Evolutionary conservation across 192 early-diverging fungal genomes (phyloP).

Genomic region (Gorgonomyces haynaldii): DNA sequence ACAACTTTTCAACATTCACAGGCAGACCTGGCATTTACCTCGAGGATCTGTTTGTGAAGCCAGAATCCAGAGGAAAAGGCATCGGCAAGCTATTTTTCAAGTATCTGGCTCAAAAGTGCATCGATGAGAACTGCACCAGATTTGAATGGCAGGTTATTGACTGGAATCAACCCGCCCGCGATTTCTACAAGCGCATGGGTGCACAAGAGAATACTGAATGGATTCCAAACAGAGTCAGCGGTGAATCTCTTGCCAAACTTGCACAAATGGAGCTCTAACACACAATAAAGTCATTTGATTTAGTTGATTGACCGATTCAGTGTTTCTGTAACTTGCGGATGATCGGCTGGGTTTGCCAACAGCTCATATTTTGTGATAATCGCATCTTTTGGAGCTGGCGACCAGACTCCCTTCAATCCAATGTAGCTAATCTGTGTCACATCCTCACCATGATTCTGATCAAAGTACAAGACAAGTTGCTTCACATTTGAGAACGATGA

Average conservation of each 20-base stretch:
- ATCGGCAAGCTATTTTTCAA: slow-evolving; percentile 57
- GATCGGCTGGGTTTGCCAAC: slow-evolving; percentile 42
- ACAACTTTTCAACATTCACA: slow-evolving; percentile 69
- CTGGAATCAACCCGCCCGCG: slow-evolving; percentile 25
- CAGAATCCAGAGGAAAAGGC: slow-evolving; percentile 50
- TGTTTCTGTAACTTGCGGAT: slow-evolving; percentile 6
- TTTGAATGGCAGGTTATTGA: slow-evolving; percentile 79
- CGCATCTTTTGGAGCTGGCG: slow-evolving; percentile 45
- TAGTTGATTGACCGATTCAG: neutral
- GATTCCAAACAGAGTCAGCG: too few relatives aligned
- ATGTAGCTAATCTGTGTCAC: slow-evolving; percentile 64
- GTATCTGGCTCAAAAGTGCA: slow-evolving; percentile 55
- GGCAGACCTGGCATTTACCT: slow-evolving; percentile 65
- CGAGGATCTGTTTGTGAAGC: slow-evolving; percentile 68
- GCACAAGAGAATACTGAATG: neutral
- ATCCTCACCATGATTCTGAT: slow-evolving; percentile 67
- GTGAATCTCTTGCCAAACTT: too few relatives aligned
- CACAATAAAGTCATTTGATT: too few relatives aligned
- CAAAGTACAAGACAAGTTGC: slow-evolving; percentile 71
- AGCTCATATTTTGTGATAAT: slow-evolving; percentile 45
- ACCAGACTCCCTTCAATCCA: slow-evolving; percentile 88
- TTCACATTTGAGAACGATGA: slow-evolving; percentile 70
- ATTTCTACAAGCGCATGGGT: slow-evolving; percentile 1
- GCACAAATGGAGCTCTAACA: too few relatives aligned
- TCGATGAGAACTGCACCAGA: slow-evolving; percentile 54